phyloP scores from a whole-genome alignment of 192 early-diverging fungal genomes.

The Dissophora ornata region DNA sequence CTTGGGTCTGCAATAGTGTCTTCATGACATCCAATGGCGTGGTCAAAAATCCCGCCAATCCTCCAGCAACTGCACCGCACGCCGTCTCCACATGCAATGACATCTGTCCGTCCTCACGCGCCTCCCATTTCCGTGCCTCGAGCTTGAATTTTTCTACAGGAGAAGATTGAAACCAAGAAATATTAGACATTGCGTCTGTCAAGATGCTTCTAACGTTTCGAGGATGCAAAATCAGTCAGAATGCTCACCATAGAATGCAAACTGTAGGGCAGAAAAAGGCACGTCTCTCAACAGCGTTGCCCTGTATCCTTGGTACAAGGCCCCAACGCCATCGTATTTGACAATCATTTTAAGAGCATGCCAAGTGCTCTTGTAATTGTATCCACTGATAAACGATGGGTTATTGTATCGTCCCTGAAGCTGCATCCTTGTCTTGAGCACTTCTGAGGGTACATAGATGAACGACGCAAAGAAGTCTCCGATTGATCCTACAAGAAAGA shows the following conservation, averaged over 20 bases:
- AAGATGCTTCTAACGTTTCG: no score
- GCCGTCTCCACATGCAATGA: slow-evolving; percentile 58
- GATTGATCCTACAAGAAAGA: slow-evolving; percentile 56
- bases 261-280: slow-evolving; percentile 69
- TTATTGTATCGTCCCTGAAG: slow-evolving; percentile 82
- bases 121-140: slow-evolving; percentile 52
- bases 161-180: no score
- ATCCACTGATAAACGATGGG: slow-evolving; percentile 72
- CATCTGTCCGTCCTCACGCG: slow-evolving; percentile 55
- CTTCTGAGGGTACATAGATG: slow-evolving; percentile 70
- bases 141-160: slow-evolving; percentile 66
- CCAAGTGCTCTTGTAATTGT: slow-evolving; percentile 77
- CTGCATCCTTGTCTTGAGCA: slow-evolving; percentile 82
- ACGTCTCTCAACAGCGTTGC: slow-evolving; percentile 69
- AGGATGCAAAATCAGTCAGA: no score
- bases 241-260: slow-evolving; percentile 71
- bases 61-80: slow-evolving; percentile 66
- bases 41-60: slow-evolving; percentile 67
- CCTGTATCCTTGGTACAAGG: slow-evolving; percentile 67
- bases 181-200: no score
- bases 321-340: slow-evolving; percentile 70
- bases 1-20: slow-evolving; percentile 67
- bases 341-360: slow-evolving; percentile 69
- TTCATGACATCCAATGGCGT: slow-evolving; percentile 71
- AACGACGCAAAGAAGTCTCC: slow-evolving; percentile 67